Conservation (phyloP, 2,329 filamentous ascomycete species). For the Fusarium falciforme region DNA sequence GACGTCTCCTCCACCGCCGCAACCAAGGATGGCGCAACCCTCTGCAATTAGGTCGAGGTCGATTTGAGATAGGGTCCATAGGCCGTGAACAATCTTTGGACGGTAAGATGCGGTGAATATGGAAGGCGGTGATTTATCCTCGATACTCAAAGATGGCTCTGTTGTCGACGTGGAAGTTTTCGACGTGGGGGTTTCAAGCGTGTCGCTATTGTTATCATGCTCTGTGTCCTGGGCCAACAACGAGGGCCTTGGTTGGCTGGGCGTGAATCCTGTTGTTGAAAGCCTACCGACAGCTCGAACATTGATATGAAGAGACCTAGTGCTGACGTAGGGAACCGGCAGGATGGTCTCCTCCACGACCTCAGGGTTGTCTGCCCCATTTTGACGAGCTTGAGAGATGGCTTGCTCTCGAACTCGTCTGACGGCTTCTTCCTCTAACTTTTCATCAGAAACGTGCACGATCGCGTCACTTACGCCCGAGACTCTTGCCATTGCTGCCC, state of each 20-base stretch:
- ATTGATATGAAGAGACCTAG: background rate
- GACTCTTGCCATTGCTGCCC: slow-evolving; percentile 55
- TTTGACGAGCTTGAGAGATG: background rate
- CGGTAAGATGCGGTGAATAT: background rate
- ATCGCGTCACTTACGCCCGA: background rate
- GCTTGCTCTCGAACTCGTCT: background rate
- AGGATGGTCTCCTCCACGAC: background rate
- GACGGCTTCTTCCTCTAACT: background rate
- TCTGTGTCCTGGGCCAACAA: background rate
- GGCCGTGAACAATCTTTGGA: background rate
- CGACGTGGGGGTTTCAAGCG: background rate
- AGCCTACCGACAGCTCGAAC: background rate
- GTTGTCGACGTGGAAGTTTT: background rate
- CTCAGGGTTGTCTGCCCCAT: background rate
- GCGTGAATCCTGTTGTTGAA: background rate
- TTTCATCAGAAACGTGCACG: background rate
- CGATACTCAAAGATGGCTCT: background rate
- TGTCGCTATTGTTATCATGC: background rate
- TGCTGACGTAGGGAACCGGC: background rate
- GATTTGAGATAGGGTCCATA: background rate
- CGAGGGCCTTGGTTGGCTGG: background rate
- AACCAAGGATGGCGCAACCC: background rate
- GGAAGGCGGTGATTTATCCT: background rate
- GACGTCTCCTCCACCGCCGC: background rate
- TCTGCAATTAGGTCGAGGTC: background rate